Base-by-base conservation (phyloP, 2,329 filamentous ascomycete genomes). In the Trichoderma guizhouense region DNA sequence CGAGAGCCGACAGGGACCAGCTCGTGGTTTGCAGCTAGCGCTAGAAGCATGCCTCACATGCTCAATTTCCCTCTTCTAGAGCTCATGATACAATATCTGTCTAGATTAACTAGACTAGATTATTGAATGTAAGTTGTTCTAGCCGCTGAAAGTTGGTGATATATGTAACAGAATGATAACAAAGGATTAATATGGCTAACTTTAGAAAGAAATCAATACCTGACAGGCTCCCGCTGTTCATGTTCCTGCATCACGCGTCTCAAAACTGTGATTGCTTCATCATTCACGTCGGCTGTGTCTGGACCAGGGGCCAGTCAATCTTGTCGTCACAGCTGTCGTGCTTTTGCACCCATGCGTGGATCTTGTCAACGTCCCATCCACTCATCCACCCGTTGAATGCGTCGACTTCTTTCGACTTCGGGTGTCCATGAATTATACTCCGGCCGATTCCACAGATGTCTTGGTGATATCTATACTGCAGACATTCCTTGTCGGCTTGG, bases 331-430 rank as follows among this genome's bases (percentile, higher is more conserved):
- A 85, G 12, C 80, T 72, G 3, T 78, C 79, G 72, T 84, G 78
- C 57, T 78, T 71, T 58, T 79, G 74, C n/a, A 83, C 77, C 82
- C 83, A 86, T 15, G 74, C 71, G 26, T 80, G 74, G 71, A 86
- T 85, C 74, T 79, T 82, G 11, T 80, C 75, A 18, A 83, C 73
- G 53, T 81, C 76, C 84, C 84, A 86, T 14, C 84, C 84, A 65
- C 82, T 84, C 53, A 76, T 78, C 67, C 74, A 78, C 6, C 78
- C 74, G 58, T 81, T 76, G n/a, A 76, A 74, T n/a, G 77, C 76
- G 3, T 80, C 73, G 5, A 75, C 47, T 3, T 75, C 74, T 67
- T 74, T 78, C 71, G 79, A 79, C 6, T 75, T 77, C 4, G 84
- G 84, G 28, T 79, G 76, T 15, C 84, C 84, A 18, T 84, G 77